Evolutionary conservation across 176 grass and related monocot genomes (phyloP).

Genomic region (Oryza longistaminata): DNA sequence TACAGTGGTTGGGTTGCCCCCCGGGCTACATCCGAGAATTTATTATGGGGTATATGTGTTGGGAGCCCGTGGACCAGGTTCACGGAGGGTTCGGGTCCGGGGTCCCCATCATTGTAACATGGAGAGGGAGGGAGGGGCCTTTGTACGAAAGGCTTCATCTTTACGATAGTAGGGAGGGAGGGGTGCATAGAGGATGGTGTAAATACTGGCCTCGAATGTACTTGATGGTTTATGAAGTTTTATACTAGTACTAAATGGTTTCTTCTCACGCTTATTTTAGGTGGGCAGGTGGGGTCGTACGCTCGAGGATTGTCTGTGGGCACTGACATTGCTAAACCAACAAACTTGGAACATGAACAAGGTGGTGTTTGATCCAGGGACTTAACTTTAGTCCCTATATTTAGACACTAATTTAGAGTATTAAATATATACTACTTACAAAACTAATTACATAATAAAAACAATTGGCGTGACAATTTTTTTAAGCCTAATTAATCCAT

Average conservation of each 20-base stretch:
- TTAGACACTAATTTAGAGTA: too few relatives aligned
- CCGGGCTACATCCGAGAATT: not conserved
- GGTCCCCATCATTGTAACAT: constrained; percentile 4
- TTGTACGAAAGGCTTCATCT: constrained; percentile 16
- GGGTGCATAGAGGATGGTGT: not conserved
- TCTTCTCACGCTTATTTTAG: not conserved
- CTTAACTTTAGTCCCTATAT: too few relatives aligned
- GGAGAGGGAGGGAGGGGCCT: not conserved
- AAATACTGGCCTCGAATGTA: constrained; percentile 6
- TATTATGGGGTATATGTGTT: not conserved
- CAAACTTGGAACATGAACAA: not conserved
- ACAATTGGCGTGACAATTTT: too few relatives aligned
- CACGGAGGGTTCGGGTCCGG: not conserved
- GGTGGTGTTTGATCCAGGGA: too few relatives aligned
- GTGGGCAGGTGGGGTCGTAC: not conserved
- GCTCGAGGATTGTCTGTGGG: not conserved
- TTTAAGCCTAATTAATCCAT: too few relatives aligned
- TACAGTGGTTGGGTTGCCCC: not conserved
- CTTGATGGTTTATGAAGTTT: not conserved
- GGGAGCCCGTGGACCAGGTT: not conserved
- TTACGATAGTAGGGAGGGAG: not conserved
- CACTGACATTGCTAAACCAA: not conserved
- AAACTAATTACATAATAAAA: too few relatives aligned
- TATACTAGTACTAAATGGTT: not conserved
- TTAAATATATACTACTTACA: too few relatives aligned